Percentiles rank a stretch among this genome's conserved stretches.
Conservation (phyloP, 2,329 filamentous ascomycete species). For the Raffaelea albimanens region DNA sequence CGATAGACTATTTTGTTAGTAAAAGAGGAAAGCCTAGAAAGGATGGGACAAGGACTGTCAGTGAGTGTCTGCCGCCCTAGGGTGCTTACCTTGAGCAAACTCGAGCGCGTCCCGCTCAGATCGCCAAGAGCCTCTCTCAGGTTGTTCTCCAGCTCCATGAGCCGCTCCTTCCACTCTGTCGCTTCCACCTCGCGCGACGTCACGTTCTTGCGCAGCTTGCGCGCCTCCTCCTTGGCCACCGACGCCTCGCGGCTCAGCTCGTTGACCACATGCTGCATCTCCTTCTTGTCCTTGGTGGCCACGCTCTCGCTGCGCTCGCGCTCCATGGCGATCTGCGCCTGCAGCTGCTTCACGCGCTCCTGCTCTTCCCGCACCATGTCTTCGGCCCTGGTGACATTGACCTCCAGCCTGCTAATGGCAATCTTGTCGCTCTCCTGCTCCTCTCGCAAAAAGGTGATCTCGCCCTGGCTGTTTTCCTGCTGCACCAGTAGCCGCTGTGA, state of each 20-base stretch:
- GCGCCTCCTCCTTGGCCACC: slow-evolving; percentile 74
- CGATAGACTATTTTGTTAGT: slow-evolving; percentile 72
- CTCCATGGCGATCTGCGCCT: slow-evolving; percentile 69
- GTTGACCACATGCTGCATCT: slow-evolving; percentile 87
- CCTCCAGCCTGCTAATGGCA: slow-evolving; percentile 88
- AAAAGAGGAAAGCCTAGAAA: neutral
- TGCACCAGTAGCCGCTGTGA: slow-evolving; percentile 81
- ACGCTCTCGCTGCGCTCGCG: slow-evolving; percentile 79
- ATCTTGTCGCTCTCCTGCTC: slow-evolving; percentile 98
- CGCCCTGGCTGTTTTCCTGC: slow-evolving; percentile 82
- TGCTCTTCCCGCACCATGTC: slow-evolving; percentile 75
- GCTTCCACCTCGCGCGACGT: slow-evolving; percentile 81
- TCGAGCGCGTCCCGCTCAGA: slow-evolving; percentile 75
- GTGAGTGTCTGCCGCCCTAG: too few relatives aligned
- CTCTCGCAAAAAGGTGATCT: slow-evolving; percentile 90
- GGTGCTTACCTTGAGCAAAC: slow-evolving; percentile 65
- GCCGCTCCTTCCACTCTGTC: slow-evolving; percentile 79
- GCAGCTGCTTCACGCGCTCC: slow-evolving; percentile 63
- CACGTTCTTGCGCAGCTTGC: slow-evolving; percentile 72
- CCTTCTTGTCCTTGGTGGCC: slow-evolving; percentile 82
- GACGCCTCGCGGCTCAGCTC: slow-evolving; percentile 82
- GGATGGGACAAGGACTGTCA: too few relatives aligned
- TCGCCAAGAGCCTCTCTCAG: slow-evolving; percentile 81
- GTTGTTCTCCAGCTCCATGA: slow-evolving; percentile 83
- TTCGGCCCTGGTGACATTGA: slow-evolving; percentile 69